phyloP scores from a whole-genome alignment of 306 rosid genomes.

The Citrullus mucosospermus region DNA sequence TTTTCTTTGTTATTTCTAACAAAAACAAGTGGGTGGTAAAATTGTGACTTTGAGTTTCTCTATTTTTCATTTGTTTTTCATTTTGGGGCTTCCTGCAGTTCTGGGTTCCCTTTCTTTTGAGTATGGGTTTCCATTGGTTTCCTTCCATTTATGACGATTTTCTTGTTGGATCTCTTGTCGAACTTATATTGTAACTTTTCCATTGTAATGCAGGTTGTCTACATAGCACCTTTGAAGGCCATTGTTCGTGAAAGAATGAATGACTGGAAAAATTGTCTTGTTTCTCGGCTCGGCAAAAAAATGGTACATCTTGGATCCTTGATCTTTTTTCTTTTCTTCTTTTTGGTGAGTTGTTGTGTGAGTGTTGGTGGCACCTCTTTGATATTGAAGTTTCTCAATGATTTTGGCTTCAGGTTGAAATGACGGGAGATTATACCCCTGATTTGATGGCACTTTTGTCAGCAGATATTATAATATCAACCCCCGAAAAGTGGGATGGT shows the following conservation, averaged over 20 bases:
- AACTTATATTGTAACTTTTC: background rate
- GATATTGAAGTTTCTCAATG: background rate
- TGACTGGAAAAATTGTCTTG: slow-evolving; percentile 82
- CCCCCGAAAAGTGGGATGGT: slow-evolving; percentile 99
- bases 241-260: slow-evolving; percentile 96
- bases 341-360: background rate
- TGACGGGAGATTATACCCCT: slow-evolving; percentile 98
- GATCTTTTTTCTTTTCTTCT: background rate
- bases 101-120: background rate
- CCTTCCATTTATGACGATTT: background rate
- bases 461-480: slow-evolving; percentile 84
- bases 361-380: background rate
- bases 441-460: slow-evolving; percentile 88
- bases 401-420: slow-evolving; percentile 62
- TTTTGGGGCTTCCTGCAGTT: slow-evolving; percentile 1
- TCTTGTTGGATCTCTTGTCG: background rate
- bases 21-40: background rate
- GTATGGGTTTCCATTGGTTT: background rate
- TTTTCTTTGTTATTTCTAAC: background rate
- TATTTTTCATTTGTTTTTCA: background rate
- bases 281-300: slow-evolving; percentile 66
- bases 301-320: slow-evolving; percentile 33
- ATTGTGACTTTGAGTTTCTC: background rate
- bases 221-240: slow-evolving; percentile 96
- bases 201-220: slow-evolving; percentile 55